Evolutionary conservation across 495 filamentous ascomycete genomes (phyloP).

Genomic region (Sabuloglossum arenarium): DNA sequence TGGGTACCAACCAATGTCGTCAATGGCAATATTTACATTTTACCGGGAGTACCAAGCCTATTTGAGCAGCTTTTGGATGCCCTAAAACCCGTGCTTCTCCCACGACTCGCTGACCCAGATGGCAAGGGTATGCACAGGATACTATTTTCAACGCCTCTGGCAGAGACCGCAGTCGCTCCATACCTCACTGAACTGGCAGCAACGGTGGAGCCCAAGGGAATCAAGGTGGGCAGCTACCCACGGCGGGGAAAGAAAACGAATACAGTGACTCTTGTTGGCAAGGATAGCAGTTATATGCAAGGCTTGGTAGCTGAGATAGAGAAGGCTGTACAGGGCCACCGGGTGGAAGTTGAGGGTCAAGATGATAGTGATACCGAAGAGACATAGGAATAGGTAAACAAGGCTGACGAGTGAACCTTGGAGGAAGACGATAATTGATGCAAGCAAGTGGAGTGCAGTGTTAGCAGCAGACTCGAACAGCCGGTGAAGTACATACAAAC

Average conservation of each 20-base stretch:
- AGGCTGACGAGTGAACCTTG: background rate
- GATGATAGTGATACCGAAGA: constrained; percentile 9
- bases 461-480: background rate
- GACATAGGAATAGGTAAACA: background rate
- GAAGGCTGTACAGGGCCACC: constrained; percentile 23
- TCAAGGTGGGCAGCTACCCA: constrained; percentile 96
- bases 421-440: background rate
- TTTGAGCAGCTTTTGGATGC: constrained; percentile 62
- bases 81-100: constrained; percentile 45
- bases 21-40: constrained; percentile 82
- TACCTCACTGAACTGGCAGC: constrained; percentile 63
- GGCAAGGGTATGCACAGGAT: constrained; percentile 59
- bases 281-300: constrained; percentile 39
- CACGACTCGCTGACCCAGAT: constrained; percentile 52
- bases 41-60: constrained; percentile 73
- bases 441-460: background rate
- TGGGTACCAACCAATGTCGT: constrained; percentile 84
- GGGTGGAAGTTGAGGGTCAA: constrained; percentile 24
- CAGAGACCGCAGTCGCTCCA: constrained; percentile 64
- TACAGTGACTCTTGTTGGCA: constrained; percentile 78
- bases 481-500: too few relatives aligned
- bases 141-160: constrained; percentile 64
- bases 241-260: constrained; percentile 76
- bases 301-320: constrained; percentile 28
- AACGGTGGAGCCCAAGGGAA: constrained; percentile 43